Evolutionary conservation across 202 grass and related monocot genomes (phyloP).

Genomic region (Schoenoplectus tabernaemontani): DNA sequence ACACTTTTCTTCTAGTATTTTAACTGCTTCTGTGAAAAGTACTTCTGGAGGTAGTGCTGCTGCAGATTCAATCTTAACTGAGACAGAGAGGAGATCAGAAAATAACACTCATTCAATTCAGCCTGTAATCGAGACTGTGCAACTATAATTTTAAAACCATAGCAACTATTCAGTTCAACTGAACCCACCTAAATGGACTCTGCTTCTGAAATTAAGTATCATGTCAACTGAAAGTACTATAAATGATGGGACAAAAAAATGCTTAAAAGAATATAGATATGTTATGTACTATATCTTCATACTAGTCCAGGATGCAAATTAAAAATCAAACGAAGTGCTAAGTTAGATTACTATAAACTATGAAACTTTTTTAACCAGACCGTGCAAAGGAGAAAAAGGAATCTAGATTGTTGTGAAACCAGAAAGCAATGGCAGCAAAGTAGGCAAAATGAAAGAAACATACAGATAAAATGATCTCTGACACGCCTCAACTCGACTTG

Average conservation of each 20-base stretch:
- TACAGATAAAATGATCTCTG: constrained; percentile 95
- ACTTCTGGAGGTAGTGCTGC: constrained; percentile 55
- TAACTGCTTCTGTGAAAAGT: constrained; percentile 72
- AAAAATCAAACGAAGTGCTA: background rate
- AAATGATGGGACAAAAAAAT: background rate
- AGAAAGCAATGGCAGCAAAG: background rate
- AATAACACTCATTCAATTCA: background rate
- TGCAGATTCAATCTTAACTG: constrained; percentile 74
- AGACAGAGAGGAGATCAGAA: constrained; percentile 11
- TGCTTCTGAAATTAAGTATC: background rate
- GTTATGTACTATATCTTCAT: background rate
- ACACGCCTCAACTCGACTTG: constrained; percentile 55
- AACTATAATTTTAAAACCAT: background rate
- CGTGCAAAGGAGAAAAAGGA: background rate
- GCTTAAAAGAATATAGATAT: background rate
- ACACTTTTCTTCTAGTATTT: constrained; percentile 77
- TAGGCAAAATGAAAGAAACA: constrained; percentile 26
- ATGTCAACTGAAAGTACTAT: background rate
- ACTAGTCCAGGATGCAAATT: background rate
- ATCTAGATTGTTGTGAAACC: background rate
- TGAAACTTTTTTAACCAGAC: background rate
- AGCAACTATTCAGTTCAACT: background rate
- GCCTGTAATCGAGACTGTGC: background rate
- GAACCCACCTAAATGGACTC: background rate
- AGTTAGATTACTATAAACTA: background rate